phyloP scores from a whole-genome alignment of 495 filamentous ascomycete genomes.

The Neurospora sp. region DNA sequence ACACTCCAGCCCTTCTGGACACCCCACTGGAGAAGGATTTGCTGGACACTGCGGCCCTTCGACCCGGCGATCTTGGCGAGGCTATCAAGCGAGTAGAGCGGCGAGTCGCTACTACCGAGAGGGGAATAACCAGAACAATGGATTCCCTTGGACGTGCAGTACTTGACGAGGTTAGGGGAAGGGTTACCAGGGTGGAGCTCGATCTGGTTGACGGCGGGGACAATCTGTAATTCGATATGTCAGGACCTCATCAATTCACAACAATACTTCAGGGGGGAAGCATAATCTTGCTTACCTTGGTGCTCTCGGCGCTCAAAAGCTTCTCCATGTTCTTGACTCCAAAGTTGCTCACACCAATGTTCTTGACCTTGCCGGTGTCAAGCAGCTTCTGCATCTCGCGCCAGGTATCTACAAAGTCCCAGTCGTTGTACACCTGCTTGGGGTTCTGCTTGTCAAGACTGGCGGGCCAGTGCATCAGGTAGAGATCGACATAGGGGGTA shows the following conservation, averaged over 20 bases:
- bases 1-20: slow-evolving; percentile 64
- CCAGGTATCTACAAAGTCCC: slow-evolving; percentile 79
- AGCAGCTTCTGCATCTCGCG: slow-evolving; percentile 74
- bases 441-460: slow-evolving; percentile 33
- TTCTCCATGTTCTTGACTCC: slow-evolving; percentile 56
- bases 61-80: slow-evolving; percentile 32
- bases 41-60: too few species aligned
- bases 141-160: slow-evolving; percentile 57
- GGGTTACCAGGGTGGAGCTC: slow-evolving; percentile 82
- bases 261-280: background rate
- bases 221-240: slow-evolving; percentile 41
- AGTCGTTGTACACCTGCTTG: slow-evolving; percentile 42
- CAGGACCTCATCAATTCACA: background rate
- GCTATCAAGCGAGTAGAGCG: slow-evolving; percentile 50
- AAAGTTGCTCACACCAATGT: slow-evolving; percentile 78
- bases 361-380: slow-evolving; percentile 68
- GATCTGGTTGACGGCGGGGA: slow-evolving; percentile 84
- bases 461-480: slow-evolving; percentile 77
- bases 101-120: slow-evolving; percentile 47
- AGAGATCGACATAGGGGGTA: slow-evolving; percentile 73
- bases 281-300: slow-evolving; percentile 23
- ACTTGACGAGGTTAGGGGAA: slow-evolving; percentile 68
- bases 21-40: slow-evolving; percentile 52
- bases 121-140: slow-evolving; percentile 61
- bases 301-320: slow-evolving; percentile 48